Evolutionary conservation across 1,284 basidiomycete genomes (phyloP), one percentile per base, ranked within the genome.

Genomic region (Malassezia dermatis): DNA sequence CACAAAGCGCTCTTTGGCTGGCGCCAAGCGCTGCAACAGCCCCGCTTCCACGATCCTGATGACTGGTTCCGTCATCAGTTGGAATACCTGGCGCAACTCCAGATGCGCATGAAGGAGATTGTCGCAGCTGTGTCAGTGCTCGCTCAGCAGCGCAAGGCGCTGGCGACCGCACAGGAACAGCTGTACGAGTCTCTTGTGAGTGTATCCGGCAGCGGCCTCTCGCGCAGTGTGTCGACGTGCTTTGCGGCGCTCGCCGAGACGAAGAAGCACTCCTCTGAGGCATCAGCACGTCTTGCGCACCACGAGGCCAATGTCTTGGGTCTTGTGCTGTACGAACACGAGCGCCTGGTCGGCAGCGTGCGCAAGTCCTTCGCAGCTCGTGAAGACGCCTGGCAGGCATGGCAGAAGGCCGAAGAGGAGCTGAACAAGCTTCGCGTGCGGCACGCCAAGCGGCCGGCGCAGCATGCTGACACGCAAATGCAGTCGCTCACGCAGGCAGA

Each of bases 21-120:
- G 59, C 49, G 45, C 30, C 58, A 60, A 8, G 51, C 60, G 13
- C 37, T 61, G 15, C 60, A 58, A 11, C 89, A 88, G 1, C 83
- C 86, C 8, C 82, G 86, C 52, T 99, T 93, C 74, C 80, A 87
- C 63, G 93, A 99, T 76, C 86, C 83, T 13, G 93, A 98, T 69
- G 90, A 95, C 82, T 98, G 90, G 89, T 98, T 96, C 67, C 88
- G 94, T 67, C 81, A 83, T 61, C 86, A 91, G 72, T 87, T 85
- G 58, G 75, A 79, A 0, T 90, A 89, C 70, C 80, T 99, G 19
- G 90, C 95, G 65, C 84, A 83, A 47, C 81, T 98, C 11, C 94
- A 99, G 76, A 81, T 82, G 0, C 89, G 94, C 65, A 80, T 98
- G 26, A 86, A 86, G 42, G 82, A 84, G 1, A 78, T 96, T 5